Percentiles rank a stretch among this genome's conserved stretches.
phyloP scores from a whole-genome alignment of 306 rosid genomes.

The Arachis stenosperma region DNA sequence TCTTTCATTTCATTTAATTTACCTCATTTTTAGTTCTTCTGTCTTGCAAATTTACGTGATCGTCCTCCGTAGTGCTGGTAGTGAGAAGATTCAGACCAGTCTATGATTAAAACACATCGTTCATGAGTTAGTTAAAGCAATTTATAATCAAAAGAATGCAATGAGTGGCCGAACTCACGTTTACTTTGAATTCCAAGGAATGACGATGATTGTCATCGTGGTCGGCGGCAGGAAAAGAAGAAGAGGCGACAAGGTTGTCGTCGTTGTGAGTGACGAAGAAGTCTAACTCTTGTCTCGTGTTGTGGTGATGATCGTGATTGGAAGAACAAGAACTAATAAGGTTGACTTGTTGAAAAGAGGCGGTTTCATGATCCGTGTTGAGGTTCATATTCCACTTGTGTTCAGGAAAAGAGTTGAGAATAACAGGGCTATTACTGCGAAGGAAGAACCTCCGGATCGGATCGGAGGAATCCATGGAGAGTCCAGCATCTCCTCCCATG shows the following conservation, averaged over 20 bases:
- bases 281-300: slow-evolving; percentile 57
- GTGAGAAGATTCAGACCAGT: slow-evolving; percentile 81
- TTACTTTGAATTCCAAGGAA: slow-evolving; percentile 54
- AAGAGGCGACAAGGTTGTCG: slow-evolving; percentile 7
- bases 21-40: slow-evolving; percentile 63
- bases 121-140: too few species aligned
- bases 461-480: slow-evolving; percentile 87
- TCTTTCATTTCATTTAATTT: not conserved
- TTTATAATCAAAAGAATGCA: too few species aligned
- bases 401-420: slow-evolving; percentile 68
- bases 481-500: slow-evolving; percentile 75
- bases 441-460: slow-evolving; percentile 55
- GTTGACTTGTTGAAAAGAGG: slow-evolving; percentile 49
- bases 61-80: slow-evolving; percentile 61
- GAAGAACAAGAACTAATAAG: slow-evolving; percentile 37
- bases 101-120: slow-evolving; percentile 32
- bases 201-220: slow-evolving; percentile 9
- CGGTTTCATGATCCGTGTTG: too few species aligned
- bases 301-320: slow-evolving; percentile 13
- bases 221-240: slow-evolving; percentile 20
- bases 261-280: slow-evolving; percentile 63
- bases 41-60: slow-evolving; percentile 47
- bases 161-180: slow-evolving; percentile 46
- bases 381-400: not conserved
- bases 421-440: slow-evolving; percentile 48